Conservation (phyloP, 2,329 filamentous ascomycete genomes). For the Trichophyton simii region DNA sequence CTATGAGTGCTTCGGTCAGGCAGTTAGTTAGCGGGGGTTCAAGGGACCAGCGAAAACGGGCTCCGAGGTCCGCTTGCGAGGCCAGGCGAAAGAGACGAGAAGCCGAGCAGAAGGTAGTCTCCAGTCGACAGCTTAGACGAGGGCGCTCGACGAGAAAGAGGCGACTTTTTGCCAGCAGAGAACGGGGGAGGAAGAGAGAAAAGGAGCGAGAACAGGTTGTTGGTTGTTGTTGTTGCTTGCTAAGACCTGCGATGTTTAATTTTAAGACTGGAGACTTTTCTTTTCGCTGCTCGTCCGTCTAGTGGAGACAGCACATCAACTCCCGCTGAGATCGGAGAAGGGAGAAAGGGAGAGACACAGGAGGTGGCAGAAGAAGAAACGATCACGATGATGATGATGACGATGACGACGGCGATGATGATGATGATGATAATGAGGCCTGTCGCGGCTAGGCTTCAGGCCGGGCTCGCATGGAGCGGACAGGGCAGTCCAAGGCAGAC, state of each 20-base stretch:
- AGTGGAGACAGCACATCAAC: slow-evolving; percentile 1
- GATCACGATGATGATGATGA: background rate
- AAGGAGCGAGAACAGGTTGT: too few relatives aligned
- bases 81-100: background rate
- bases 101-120: background rate
- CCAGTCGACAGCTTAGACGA: background rate
- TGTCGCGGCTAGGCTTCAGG: background rate
- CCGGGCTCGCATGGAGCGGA: background rate
- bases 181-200: too few relatives aligned
- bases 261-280: too few relatives aligned
- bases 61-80: background rate
- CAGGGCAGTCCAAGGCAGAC: background rate
- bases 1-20: background rate
- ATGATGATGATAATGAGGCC: too few relatives aligned
- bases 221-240: background rate
- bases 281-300: background rate
- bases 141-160: background rate
- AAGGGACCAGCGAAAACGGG: background rate
- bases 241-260: background rate
- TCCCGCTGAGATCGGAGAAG: background rate
- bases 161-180: background rate
- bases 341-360: background rate
- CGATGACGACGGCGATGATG: background rate
- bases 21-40: background rate
- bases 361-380: background rate